Evolutionary conservation across 768 basidiomycete genomes (phyloP).

Genomic region (Amanita pseudoporphyria): DNA sequence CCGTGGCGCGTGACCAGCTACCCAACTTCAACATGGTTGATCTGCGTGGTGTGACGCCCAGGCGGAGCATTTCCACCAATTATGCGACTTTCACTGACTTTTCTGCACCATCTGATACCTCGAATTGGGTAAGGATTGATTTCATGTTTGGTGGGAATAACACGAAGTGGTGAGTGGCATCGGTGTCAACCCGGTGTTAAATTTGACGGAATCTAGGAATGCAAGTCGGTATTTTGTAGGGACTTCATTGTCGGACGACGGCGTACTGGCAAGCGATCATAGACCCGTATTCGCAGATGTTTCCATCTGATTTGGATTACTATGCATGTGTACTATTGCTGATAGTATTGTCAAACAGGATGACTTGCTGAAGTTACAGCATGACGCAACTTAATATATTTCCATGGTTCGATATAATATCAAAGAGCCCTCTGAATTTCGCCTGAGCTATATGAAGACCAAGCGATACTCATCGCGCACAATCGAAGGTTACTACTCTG

Average conservation of each 20-base stretch:
- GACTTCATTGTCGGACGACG: slow-evolving; percentile 36
- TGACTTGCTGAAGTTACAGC: no score
- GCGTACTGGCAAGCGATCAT: slow-evolving; percentile 46
- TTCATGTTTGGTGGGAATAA: slow-evolving; percentile 44
- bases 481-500: no score
- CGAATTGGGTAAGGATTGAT: slow-evolving; percentile 34
- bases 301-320: slow-evolving; percentile 7
- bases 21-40: slow-evolving; percentile 36
- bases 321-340: neutral
- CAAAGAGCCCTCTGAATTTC: no score
- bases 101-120: slow-evolving; percentile 26
- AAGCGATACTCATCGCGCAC: no score
- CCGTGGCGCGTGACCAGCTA: slow-evolving; percentile 20
- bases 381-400: no score
- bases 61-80: slow-evolving; percentile 31
- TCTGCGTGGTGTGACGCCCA: slow-evolving; percentile 30
- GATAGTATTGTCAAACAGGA: no score
- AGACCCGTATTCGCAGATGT: slow-evolving; percentile 40
- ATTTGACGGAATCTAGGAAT: slow-evolving; percentile 18
- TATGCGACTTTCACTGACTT: slow-evolving; percentile 48
- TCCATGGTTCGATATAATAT: no score
- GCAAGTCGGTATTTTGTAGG: slow-evolving; percentile 28
- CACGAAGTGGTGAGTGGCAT: slow-evolving; percentile 28
- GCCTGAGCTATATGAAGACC: no score
- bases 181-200: neutral